phyloP scores from a whole-genome alignment of 495 filamentous ascomycete species.

The Gamarada debralockiae region DNA sequence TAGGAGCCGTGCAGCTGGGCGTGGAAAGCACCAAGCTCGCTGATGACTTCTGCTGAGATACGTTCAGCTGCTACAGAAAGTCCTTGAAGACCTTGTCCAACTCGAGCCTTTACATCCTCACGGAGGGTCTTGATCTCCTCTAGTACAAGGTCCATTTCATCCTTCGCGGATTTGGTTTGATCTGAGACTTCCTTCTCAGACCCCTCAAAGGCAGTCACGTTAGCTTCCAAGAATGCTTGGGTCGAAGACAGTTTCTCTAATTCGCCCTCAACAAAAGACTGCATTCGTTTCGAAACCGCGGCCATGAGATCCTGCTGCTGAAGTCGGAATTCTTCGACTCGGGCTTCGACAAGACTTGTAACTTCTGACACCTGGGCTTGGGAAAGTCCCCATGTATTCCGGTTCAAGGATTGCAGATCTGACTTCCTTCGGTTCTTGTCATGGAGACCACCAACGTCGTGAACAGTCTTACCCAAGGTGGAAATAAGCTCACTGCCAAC shows the following conservation, averaged over 20 bases:
- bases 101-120: constrained; percentile 78
- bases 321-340: constrained; percentile 61
- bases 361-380: constrained; percentile 67
- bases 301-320: constrained; percentile 68
- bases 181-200: constrained; percentile 62
- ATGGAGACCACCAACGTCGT: constrained; percentile 75
- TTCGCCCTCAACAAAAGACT: constrained; percentile 67
- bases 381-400: constrained; percentile 73
- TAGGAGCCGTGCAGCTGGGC: constrained; percentile 82
- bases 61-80: constrained; percentile 80
- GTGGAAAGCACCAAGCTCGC: constrained; percentile 78
- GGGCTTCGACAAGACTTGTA: constrained; percentile 69
- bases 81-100: constrained; percentile 80
- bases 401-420: constrained; percentile 74
- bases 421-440: constrained; percentile 80
- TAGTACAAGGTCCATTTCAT: constrained; percentile 85
- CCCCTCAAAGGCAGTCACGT: constrained; percentile 58
- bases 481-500: constrained; percentile 72
- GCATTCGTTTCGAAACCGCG: constrained; percentile 63
- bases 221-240: constrained; percentile 63
- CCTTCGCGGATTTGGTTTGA: constrained; percentile 66
- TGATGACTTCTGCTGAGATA: constrained; percentile 88
- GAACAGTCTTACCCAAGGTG: constrained; percentile 69
- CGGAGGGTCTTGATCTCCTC: constrained; percentile 88
- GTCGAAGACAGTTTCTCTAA: constrained; percentile 61